Evolutionary conservation across 2,329 filamentous ascomycete species (phyloP).

Genomic region (Neofusicoccum cordaticola): DNA sequence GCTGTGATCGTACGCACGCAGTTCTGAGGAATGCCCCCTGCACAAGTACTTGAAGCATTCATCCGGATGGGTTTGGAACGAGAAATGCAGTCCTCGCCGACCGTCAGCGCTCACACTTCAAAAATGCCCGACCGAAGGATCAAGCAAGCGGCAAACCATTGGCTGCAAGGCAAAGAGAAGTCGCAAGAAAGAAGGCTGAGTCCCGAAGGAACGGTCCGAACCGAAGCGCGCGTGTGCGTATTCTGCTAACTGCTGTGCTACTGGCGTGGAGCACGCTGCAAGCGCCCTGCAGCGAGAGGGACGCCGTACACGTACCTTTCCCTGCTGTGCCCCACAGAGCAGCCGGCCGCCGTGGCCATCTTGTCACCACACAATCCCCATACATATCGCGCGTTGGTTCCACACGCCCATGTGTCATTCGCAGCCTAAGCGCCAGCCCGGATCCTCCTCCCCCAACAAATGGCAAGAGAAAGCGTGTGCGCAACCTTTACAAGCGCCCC

Average conservation of each 20-base stretch:
- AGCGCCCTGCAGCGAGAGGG: background rate
- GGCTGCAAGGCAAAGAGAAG: background rate
- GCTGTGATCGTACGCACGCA: too few species aligned
- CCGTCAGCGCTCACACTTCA: too few species aligned
- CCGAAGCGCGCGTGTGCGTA: background rate
- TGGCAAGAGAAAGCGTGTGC: background rate
- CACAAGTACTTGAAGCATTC: too few species aligned
- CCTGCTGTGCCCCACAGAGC: background rate
- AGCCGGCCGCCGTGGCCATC: background rate
- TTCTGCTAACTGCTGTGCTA: background rate
- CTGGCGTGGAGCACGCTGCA: background rate
- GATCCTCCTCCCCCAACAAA: background rate
- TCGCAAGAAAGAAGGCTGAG: background rate
- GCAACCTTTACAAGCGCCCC: background rate
- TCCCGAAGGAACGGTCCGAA: background rate
- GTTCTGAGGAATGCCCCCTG: too few species aligned
- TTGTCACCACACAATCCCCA: background rate
- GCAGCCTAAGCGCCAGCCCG: background rate
- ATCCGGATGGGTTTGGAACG: too few species aligned
- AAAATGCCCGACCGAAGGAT: background rate
- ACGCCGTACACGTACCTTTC: too few species aligned
- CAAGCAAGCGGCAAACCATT: background rate
- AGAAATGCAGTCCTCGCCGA: too few species aligned
- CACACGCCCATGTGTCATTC: conserved; percentile 4
- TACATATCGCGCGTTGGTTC: background rate